Evolutionary conservation across 768 basidiomycete genomes (phyloP).

Genomic region (Candolleomyces eurysporus): DNA sequence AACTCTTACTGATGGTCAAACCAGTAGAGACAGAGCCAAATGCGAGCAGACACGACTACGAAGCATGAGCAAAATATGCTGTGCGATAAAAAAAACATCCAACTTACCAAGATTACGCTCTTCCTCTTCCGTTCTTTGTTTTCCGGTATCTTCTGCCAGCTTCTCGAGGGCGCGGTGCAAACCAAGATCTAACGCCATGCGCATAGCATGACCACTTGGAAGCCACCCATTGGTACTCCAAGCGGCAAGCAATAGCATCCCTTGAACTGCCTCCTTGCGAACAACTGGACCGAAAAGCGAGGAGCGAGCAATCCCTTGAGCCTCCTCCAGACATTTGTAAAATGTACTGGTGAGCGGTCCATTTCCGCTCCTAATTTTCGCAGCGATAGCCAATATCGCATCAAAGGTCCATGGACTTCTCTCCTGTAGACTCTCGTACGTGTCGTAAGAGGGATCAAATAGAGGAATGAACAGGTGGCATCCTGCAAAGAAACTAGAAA

Average conservation of each 20-base stretch:
- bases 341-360: constrained; percentile 83
- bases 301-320: constrained; percentile 92
- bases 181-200: constrained; percentile 93
- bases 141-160: constrained; percentile 72
- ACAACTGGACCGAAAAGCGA: constrained; percentile 93
- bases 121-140: constrained; percentile 72
- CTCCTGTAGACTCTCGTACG: constrained; percentile 88
- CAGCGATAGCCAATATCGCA: constrained; percentile 87
- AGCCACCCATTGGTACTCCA: constrained; percentile 97
- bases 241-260: constrained; percentile 88
- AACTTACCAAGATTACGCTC: constrained; percentile 79
- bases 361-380: constrained; percentile 89
- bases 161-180: constrained; percentile 92
- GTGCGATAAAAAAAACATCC: constrained; percentile 6
- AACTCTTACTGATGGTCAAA: constrained; percentile 86
- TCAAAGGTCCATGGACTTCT: constrained; percentile 96
- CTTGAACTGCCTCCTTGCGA: constrained; percentile 92
- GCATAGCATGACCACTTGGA: constrained; percentile 92
- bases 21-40: constrained; percentile 95
- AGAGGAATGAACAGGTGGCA: constrained; percentile 96
- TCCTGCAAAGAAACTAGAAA: constrained; percentile 86
- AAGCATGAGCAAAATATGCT: constrained; percentile 3
- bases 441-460: constrained; percentile 91
- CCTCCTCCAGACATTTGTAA: constrained; percentile 90
- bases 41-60: constrained; percentile 84